phyloP scores from a whole-genome alignment of 495 filamentous ascomycete species.

The Bombardia bombarda region DNA sequence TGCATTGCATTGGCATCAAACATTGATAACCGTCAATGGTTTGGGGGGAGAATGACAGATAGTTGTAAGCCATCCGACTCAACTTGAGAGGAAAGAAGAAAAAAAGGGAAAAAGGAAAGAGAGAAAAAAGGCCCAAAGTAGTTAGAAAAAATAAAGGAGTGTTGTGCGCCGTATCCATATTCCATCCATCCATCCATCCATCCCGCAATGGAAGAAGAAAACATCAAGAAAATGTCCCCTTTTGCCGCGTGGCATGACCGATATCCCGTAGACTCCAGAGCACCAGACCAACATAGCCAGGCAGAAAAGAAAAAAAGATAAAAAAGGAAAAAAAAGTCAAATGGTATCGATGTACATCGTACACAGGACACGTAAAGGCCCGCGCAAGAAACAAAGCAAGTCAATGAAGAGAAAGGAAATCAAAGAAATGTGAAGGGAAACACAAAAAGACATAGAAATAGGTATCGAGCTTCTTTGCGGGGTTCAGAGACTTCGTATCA shows the following conservation, averaged over 20 bases:
- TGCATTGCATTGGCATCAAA: no score
- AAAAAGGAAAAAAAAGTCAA: no score
- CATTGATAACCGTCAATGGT: no score
- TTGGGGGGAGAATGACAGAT: no score
- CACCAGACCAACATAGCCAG: no score
- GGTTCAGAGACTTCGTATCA: no score
- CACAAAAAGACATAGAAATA: background rate
- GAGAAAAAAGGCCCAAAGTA: constrained; percentile 13
- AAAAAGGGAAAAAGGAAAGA: constrained; percentile 14
- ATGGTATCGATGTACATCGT: constrained; percentile 11
- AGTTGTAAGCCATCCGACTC: no score
- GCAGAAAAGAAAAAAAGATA: constrained; percentile 2
- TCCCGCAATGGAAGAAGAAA: no score
- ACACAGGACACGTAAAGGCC: constrained; percentile 4
- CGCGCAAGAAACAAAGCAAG: constrained; percentile 10
- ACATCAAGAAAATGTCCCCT: background rate
- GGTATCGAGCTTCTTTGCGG: no score
- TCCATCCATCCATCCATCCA: no score
- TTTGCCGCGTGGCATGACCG: constrained; percentile 14
- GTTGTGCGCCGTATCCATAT: constrained; percentile 7
- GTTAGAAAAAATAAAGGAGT: constrained; percentile 10
- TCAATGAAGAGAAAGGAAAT: constrained; percentile 9
- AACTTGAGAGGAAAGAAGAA: background rate
- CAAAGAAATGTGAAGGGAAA: constrained; percentile 1
- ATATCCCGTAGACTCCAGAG: constrained; percentile 10